Conservation (phyloP, 257 asterid species). For the Sherardia arvensis region DNA sequence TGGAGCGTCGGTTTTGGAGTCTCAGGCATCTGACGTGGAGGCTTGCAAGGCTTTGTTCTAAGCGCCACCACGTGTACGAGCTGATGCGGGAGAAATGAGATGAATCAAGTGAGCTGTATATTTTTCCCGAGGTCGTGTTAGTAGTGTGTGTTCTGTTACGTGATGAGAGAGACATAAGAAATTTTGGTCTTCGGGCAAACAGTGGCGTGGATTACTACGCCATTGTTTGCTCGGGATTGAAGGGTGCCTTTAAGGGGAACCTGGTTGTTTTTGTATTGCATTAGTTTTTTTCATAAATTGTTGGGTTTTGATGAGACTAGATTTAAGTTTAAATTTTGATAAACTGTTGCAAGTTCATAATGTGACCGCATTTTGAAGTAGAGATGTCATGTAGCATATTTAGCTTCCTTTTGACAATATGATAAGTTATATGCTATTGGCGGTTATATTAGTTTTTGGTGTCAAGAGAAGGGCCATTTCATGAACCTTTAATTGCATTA, state of each 20-base stretch:
- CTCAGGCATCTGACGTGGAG: conserved; percentile 52
- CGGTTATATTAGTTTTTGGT: not conserved
- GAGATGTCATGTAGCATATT: conserved; percentile 18
- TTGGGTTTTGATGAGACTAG: conserved; percentile 25
- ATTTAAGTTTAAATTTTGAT: conserved; percentile 31
- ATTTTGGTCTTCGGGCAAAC: conserved; percentile 24
- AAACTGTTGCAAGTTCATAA: conserved; percentile 35
- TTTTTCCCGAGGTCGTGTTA: conserved; percentile 31
- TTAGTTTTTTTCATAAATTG: conserved; percentile 33
- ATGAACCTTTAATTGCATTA: conserved; percentile 1
- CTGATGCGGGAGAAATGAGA: conserved; percentile 20
- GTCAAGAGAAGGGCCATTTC: not conserved
- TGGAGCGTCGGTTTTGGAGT: conserved; percentile 49
- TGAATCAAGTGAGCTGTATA: conserved; percentile 34
- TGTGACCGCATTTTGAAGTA: conserved; percentile 28
- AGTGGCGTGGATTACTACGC: conserved; percentile 26
- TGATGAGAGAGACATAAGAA: conserved; percentile 20
- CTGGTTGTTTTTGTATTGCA: conserved; percentile 46
- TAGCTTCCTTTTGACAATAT: not conserved
- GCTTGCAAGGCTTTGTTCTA: conserved; percentile 55
- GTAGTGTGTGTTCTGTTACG: conserved; percentile 33
- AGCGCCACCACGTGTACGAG: not conserved
- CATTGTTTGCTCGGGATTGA: conserved; percentile 23
- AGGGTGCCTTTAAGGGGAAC: conserved; percentile 15
- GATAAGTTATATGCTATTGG: not conserved